These are phyloP conservation scores for Arachis monticola DNA, from an alignment of 331 rosid species.

Conservation along the genomic window DNA sequence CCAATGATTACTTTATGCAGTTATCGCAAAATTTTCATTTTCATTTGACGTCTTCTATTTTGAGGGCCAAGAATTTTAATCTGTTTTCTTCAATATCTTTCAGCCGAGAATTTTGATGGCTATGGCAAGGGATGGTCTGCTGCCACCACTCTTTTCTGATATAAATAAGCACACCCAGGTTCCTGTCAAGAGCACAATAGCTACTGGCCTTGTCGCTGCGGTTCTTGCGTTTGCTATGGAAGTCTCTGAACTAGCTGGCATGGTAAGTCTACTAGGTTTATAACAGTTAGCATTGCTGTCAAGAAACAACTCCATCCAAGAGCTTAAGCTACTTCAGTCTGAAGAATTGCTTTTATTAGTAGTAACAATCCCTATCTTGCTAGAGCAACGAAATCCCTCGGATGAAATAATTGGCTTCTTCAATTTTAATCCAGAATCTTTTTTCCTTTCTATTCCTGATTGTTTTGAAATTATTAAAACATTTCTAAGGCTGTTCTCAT, in stretches of 20 bases:
- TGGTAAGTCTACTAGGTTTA: slow-evolving; percentile 61
- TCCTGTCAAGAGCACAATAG: slow-evolving; percentile 75
- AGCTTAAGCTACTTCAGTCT: neutral
- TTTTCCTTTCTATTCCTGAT: neutral
- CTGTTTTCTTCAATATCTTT: slow-evolving; percentile 31
- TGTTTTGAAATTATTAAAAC: neutral
- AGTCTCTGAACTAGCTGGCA: slow-evolving; percentile 86
- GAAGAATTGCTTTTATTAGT: neutral
- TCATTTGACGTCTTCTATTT: neutral
- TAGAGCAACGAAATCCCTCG: slow-evolving; percentile 1
- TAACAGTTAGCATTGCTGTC: slow-evolving; percentile 10
- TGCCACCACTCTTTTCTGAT: slow-evolving; percentile 83
- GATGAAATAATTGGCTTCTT: neutral
- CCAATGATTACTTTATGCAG: neutral
- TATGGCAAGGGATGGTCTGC: slow-evolving; percentile 94
- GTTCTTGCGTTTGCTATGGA: slow-evolving; percentile 82
- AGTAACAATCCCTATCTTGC: neutral
- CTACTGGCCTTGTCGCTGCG: slow-evolving; percentile 79
- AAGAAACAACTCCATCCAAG: neutral
- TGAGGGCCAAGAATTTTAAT: slow-evolving; percentile 14
- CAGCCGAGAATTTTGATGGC: slow-evolving; percentile 98
- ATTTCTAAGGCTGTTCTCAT: slow-evolving; percentile 20
- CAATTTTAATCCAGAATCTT: neutral
- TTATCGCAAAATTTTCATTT: slow-evolving; percentile 1
- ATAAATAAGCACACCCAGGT: slow-evolving; percentile 65